A percentile compares a stretch with the other conserved stretches of the same genome.
Conservation (phyloP, 257 asterid species). For the Petrea volubilis region DNA sequence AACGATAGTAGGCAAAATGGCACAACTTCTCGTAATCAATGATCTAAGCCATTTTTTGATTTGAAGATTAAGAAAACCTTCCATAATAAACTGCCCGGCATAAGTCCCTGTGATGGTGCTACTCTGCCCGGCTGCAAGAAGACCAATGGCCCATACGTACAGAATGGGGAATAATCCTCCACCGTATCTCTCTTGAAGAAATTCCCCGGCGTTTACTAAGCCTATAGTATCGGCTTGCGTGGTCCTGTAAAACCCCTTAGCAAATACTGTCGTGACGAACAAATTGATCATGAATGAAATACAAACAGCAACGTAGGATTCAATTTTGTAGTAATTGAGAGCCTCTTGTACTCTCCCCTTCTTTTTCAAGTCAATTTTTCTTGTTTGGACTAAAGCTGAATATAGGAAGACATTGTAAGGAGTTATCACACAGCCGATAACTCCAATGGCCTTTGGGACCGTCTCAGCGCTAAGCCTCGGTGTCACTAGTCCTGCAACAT, state of each 20-base stretch:
- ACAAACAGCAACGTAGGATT: conserved; percentile 56
- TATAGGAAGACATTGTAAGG: conserved; percentile 78
- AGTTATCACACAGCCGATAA: conserved; percentile 73
- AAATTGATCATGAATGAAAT: conserved; percentile 63
- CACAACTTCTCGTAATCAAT: conserved; percentile 70
- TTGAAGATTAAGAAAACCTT: conserved; percentile 62
- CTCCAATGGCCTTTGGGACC: conserved; percentile 73
- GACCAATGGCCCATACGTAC: conserved; percentile 74
- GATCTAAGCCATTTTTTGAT: conserved; percentile 76
- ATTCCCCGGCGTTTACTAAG: conserved; percentile 64
- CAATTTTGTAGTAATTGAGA: conserved; percentile 70
- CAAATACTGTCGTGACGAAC: conserved; percentile 63
- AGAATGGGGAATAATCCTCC: conserved; percentile 58
- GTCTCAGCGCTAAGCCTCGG: conserved; percentile 65
- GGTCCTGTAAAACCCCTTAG: conserved; percentile 69
- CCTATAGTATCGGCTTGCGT: conserved; percentile 49
- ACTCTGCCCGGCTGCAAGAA: conserved; percentile 80
- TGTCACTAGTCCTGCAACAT: conserved; percentile 47
- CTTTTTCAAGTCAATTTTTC: conserved; percentile 62
- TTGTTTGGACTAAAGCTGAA: conserved; percentile 71
- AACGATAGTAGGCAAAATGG: conserved; percentile 58
- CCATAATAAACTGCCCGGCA: conserved; percentile 86
- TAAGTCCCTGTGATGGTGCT: conserved; percentile 81
- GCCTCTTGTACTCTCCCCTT: conserved; percentile 72
- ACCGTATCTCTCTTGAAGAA: conserved; percentile 63